Percentiles rank a stretch among this genome's conserved stretches.
phyloP scores from a whole-genome alignment of 2,329 filamentous ascomycete genomes.

The Aspergillus clavatus region DNA sequence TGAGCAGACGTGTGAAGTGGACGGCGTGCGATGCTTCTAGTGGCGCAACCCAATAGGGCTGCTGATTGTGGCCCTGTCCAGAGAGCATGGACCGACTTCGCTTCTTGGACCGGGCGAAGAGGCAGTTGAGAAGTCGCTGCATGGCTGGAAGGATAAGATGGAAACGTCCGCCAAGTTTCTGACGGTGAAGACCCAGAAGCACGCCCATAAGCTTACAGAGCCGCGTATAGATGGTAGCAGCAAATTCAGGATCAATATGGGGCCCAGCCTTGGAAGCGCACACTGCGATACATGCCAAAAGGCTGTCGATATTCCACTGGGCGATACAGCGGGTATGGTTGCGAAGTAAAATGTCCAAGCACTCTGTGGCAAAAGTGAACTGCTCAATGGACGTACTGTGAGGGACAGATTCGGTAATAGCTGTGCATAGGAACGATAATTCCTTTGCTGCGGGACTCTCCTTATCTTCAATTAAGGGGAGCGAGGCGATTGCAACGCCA shows the following conservation, averaged over 20 bases:
- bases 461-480: slow-evolving; percentile 35
- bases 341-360: slow-evolving; percentile 37
- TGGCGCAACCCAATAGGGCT: slow-evolving; percentile 31
- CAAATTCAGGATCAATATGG: slow-evolving; percentile 26
- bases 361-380: slow-evolving; percentile 39
- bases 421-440: slow-evolving; percentile 35
- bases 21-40: slow-evolving; percentile 44
- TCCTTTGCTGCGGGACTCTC: slow-evolving; percentile 32
- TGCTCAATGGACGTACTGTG: slow-evolving; percentile 32
- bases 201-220: slow-evolving; percentile 51
- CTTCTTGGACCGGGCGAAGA: slow-evolving; percentile 48
- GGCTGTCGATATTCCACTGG: slow-evolving; percentile 44
- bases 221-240: slow-evolving; percentile 47
- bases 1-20: slow-evolving; percentile 52
- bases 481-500: slow-evolving; percentile 32
- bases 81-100: slow-evolving; percentile 25
- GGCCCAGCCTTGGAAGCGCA: slow-evolving; percentile 34
- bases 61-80: slow-evolving; percentile 18
- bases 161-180: slow-evolving; percentile 56
- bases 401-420: slow-evolving; percentile 27
- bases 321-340: slow-evolving; percentile 38
- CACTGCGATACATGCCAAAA: slow-evolving; percentile 36
- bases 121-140: slow-evolving; percentile 50
- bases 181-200: slow-evolving; percentile 54
- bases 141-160: slow-evolving; percentile 55